These are phyloP conservation scores for Pseudonitzschia pungens DNA, from an alignment of 108 stramenopile species.

Conservation along the genomic window DNA sequence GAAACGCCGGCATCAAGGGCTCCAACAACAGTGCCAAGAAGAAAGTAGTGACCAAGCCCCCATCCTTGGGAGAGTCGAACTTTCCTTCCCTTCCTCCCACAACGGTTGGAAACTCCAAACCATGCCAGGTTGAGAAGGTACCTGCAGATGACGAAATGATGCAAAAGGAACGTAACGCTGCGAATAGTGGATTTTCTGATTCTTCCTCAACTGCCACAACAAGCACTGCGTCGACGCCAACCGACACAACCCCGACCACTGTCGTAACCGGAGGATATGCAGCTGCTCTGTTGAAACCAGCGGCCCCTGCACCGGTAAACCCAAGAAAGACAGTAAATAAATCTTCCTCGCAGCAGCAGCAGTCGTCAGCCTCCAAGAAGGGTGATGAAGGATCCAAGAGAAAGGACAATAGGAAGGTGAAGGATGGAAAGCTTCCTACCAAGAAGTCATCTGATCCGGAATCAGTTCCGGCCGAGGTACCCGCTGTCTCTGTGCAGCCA, in stretches of 20 bases:
- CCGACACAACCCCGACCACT: slow-evolving; percentile 11
- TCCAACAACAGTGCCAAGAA: neutral
- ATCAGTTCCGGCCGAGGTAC: neutral
- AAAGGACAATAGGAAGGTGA: slow-evolving; percentile 1
- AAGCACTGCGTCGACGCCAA: slow-evolving; percentile 31
- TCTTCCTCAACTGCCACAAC: slow-evolving; percentile 42
- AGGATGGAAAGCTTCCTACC: neutral
- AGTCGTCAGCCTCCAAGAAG: neutral
- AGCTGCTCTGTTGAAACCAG: slow-evolving; percentile 35
- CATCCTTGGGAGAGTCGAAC: slow-evolving; percentile 25
- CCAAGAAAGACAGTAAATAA: neutral
- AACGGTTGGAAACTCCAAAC: slow-evolving; percentile 9
- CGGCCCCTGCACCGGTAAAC: slow-evolving; percentile 19
- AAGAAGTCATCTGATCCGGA: neutral
- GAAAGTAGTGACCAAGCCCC: slow-evolving; percentile 6
- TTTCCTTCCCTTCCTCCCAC: slow-evolving; percentile 20
- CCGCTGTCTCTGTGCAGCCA: slow-evolving; percentile 22
- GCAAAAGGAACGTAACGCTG: neutral
- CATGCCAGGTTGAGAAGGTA: slow-evolving; percentile 23
- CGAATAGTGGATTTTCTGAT: slow-evolving; percentile 29
- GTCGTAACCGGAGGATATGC: slow-evolving; percentile 33
- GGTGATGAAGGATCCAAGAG: slow-evolving; percentile 4
- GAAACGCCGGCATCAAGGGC: too few relatives aligned
- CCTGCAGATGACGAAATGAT: slow-evolving; percentile 23
- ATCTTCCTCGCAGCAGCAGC: slow-evolving; percentile 4